A percentile compares a stretch with the other conserved stretches of the same genome.
phyloP scores from a whole-genome alignment of 2,329 filamentous ascomycete species.

The Diaporthe vexans region DNA sequence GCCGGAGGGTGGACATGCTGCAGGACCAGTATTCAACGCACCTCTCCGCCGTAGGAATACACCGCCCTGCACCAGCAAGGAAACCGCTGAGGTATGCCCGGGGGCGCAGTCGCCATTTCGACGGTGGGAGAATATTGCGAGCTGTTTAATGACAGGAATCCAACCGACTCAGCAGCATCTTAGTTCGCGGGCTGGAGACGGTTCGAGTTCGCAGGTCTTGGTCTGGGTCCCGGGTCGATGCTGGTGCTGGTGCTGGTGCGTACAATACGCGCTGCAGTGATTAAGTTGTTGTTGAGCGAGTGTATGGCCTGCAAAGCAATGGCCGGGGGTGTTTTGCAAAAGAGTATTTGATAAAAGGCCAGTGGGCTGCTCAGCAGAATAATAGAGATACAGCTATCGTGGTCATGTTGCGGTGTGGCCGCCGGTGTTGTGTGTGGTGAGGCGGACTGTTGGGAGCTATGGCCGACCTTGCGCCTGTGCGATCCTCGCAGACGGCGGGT shows the following conservation, averaged over 20 bases:
- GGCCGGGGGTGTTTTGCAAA: conserved; percentile 7
- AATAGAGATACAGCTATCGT: conserved; percentile 20
- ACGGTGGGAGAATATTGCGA: conserved; percentile 32
- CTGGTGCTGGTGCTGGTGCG: not conserved
- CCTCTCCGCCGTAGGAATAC: conserved; percentile 95
- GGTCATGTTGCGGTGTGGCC: conserved; percentile 35
- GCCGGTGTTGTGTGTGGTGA: conserved; percentile 19
- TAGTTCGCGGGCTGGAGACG: conserved; percentile 15
- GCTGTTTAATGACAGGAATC: conserved; percentile 36
- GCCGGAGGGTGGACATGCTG: not conserved
- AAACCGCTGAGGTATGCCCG: conserved; percentile 80
- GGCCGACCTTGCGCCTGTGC: conserved; percentile 36
- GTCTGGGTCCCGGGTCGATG: not conserved
- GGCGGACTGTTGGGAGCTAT: conserved; percentile 35
- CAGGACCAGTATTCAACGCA: conserved; percentile 50
- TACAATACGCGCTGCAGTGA: not conserved
- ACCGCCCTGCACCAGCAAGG: conserved; percentile 93
- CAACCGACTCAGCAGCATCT: conserved; percentile 40
- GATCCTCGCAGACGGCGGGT: conserved; percentile 24
- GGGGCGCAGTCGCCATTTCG: conserved; percentile 68
- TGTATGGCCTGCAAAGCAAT: conserved; percentile 29
- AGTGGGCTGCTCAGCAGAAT: conserved; percentile 6
- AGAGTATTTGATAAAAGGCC: not conserved
- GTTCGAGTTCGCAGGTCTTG: not conserved
- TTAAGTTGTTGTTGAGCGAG: conserved; percentile 16